These are phyloP conservation scores for Scolecobasidium constrictum DNA, from an alignment of 2,329 filamentous ascomycete genomes.

Conservation along the genomic window DNA sequence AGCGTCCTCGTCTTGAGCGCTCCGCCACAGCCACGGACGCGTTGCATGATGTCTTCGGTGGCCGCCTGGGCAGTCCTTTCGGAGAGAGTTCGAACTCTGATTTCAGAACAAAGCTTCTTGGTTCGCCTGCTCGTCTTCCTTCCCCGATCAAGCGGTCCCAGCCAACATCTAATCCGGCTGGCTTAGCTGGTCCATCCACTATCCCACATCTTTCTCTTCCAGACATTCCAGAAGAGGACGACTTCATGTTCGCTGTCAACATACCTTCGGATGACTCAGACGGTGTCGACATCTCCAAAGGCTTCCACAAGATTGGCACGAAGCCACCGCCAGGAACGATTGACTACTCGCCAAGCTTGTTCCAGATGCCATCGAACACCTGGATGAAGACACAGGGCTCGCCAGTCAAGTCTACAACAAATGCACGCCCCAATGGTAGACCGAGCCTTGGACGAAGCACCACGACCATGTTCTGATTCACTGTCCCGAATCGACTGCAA, in stretches of 20 bases:
- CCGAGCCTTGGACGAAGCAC: conserved; percentile 5
- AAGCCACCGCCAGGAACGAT: conserved; percentile 11
- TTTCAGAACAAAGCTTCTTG: conserved; percentile 11
- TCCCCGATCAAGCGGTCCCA: conserved; percentile 21
- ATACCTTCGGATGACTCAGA: conserved; percentile 50
- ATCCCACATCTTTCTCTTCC: conserved; percentile 12
- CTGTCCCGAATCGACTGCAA: no score
- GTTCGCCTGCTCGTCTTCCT: conserved; percentile 18
- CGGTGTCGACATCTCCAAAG: conserved; percentile 61
- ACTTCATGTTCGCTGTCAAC: conserved; percentile 17
- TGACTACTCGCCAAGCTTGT: neutral
- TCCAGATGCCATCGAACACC: neutral
- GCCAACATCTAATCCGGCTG: conserved; percentile 8
- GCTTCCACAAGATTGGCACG: conserved; percentile 62
- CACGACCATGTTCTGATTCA: conserved; percentile 2
- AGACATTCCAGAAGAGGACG: conserved; percentile 8
- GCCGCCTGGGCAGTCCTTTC: conserved; percentile 1
- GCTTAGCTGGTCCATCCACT: conserved; percentile 3
- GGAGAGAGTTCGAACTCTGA: conserved; percentile 11
- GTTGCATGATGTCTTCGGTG: conserved; percentile 48
- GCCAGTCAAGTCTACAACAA: conserved; percentile 4
- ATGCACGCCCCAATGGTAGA: neutral
- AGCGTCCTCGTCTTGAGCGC: conserved; percentile 51
- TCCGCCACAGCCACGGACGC: conserved; percentile 45
- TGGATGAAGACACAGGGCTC: conserved; percentile 5